Percentiles rank a stretch among this genome's conserved stretches.
phyloP scores from a whole-genome alignment of 306 rosid species.

The Canavalia ensiformis region DNA sequence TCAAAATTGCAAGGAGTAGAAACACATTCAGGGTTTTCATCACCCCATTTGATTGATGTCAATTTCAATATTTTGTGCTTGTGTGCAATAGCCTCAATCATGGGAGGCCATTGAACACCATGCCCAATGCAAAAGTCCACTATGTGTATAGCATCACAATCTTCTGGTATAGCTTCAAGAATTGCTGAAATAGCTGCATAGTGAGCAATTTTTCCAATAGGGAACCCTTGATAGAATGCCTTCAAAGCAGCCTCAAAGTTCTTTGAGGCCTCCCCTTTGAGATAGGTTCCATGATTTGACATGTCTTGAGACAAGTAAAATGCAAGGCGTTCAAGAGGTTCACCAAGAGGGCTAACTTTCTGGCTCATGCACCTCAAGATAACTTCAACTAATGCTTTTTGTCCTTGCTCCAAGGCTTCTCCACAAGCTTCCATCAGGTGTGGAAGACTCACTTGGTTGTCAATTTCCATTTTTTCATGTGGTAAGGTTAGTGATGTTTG shows the following conservation, averaged over 20 bases:
- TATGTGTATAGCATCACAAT: constrained; percentile 59
- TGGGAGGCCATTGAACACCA: constrained; percentile 65
- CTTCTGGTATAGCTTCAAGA: constrained; percentile 59
- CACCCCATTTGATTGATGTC: constrained; percentile 61
- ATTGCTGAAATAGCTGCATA: constrained; percentile 63
- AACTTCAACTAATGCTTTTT: constrained; percentile 53
- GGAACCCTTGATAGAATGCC: constrained; percentile 59
- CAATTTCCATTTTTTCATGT: constrained; percentile 56
- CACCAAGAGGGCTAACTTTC: constrained; percentile 61
- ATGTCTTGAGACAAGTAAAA: constrained; percentile 57
- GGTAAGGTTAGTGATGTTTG: constrained; percentile 55
- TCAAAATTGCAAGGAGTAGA: constrained; percentile 53
- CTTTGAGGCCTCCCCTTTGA: constrained; percentile 63
- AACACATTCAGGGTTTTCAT: constrained; percentile 38
- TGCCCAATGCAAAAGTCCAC: constrained; percentile 62
- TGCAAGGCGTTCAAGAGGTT: constrained; percentile 62
- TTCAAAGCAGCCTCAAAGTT: constrained; percentile 50
- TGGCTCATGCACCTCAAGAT: constrained; percentile 58
- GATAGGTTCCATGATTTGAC: constrained; percentile 46
- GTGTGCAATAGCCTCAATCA: constrained; percentile 56
- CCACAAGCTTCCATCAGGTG: constrained; percentile 64
- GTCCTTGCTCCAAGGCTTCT: constrained; percentile 60
- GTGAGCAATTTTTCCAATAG: constrained; percentile 64
- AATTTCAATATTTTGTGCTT: constrained; percentile 55
- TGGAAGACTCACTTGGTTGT: constrained; percentile 52